Evolutionary conservation across 2,329 filamentous ascomycete genomes (phyloP).

Genomic region (Fusarium sp.): DNA sequence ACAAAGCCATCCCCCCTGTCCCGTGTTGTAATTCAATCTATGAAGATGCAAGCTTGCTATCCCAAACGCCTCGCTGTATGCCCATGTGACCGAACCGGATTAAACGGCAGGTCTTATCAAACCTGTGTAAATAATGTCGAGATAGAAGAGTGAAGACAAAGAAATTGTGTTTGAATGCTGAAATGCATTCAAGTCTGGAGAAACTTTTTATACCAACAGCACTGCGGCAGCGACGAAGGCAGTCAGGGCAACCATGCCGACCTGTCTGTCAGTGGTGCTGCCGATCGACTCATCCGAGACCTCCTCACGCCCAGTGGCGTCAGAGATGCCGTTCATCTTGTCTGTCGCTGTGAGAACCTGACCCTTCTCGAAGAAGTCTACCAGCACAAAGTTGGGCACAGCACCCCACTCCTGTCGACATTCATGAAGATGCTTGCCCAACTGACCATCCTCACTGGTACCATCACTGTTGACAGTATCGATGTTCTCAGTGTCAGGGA

Average conservation of each 20-base stretch:
- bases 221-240: slow-evolving; percentile 56
- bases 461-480: slow-evolving; percentile 72
- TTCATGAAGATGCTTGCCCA: slow-evolving; percentile 62
- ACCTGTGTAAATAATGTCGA: slow-evolving; percentile 17
- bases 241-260: slow-evolving; percentile 53
- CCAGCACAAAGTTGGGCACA: slow-evolving; percentile 77
- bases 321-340: slow-evolving; percentile 66
- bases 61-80: slow-evolving; percentile 42
- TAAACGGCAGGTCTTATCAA: slow-evolving; percentile 17
- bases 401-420: slow-evolving; percentile 69
- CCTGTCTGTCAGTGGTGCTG: slow-evolving; percentile 27
- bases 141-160: slow-evolving; percentile 21
- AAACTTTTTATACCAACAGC: slow-evolving; percentile 46
- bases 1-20: not conserved
- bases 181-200: not conserved
- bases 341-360: slow-evolving; percentile 77
- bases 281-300: slow-evolving; percentile 32
- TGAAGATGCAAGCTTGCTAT: slow-evolving; percentile 19
- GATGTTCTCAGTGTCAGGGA: slow-evolving; percentile 70
- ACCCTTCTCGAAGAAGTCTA: slow-evolving; percentile 82
- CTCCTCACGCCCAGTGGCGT: slow-evolving; percentile 49
- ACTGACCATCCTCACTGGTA: slow-evolving; percentile 61
- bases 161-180: not conserved
- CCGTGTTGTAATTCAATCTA: slow-evolving; percentile 4
- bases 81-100: slow-evolving; percentile 23